Base-by-base conservation (phyloP, 768 basidiomycete genomes). In the Leucogyrophana mollusca region DNA sequence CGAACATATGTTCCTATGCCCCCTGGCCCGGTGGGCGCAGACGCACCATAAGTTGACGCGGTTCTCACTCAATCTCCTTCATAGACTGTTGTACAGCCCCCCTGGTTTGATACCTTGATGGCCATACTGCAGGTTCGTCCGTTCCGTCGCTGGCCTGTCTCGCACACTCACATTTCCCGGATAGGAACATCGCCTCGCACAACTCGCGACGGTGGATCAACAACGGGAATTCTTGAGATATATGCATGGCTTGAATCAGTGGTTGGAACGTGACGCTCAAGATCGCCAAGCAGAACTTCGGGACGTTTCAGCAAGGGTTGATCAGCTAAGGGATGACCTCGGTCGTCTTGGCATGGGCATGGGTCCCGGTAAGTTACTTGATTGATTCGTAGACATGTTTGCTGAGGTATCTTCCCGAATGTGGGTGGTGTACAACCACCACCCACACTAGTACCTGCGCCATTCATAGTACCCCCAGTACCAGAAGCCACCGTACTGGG, bases 211-310 rank as follows among this genome's bases (percentile, higher is more conserved):
- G 21, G 77, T 90, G 11, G 83, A 87, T 38, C 87, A 91, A 56
- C 87, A 88, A 53, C 76, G 87, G 32, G 87, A 87, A 59, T 68
- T 90, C 41, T 87, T 88, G 79, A 71, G 85, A 43, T 91, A 93
- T 54, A 83, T 93, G 79, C 59, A 77, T 39, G 78, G 73, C 2
- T 68, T 92, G 24, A 93, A 92, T 52, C 76, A 79, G 25, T 93
- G 90, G 90, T 68, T 93, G 13, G 82, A 76, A 46, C 77, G 82
- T 25, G 90, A 93, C 60, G 87, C 89, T 0, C 73, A 76, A 37
- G 87, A 90, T 63, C 82, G 90, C 18, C 89, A 89, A 51, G 72
- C 77, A 3, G 90, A 91, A 58, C 66, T 92, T 32, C 74, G 74
- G 14, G 79, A 78, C 8, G 79, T 93, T 7, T 70, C 79, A 34